These are phyloP conservation scores for Rhizoctonia solani DNA, from an alignment of 1,284 basidiomycete genomes.

Conservation along the genomic window DNA sequence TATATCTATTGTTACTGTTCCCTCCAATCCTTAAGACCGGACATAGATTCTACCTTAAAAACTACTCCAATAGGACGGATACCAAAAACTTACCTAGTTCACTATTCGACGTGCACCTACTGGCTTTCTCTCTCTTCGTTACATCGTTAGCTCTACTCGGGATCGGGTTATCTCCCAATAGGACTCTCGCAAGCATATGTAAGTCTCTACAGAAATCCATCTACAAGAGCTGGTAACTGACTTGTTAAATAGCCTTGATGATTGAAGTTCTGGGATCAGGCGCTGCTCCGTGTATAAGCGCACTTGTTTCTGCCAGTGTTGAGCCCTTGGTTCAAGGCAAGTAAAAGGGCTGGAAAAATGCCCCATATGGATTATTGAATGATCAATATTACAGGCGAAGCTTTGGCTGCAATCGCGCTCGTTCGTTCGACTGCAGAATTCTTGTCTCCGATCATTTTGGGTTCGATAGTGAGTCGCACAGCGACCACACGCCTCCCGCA, in stretches of 20 bases:
- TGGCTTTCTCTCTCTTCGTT: background rate
- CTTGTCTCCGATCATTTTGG: constrained; percentile 13
- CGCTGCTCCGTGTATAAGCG: constrained; percentile 15
- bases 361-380: background rate
- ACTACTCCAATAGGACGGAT: background rate
- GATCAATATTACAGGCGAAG: background rate
- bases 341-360: background rate
- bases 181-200: background rate
- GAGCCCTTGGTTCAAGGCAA: constrained; percentile 17
- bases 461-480: constrained; percentile 8
- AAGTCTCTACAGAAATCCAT: background rate
- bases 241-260: background rate
- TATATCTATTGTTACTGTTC: constrained; percentile 8
- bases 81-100: constrained; percentile 2
- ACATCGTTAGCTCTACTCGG: background rate
- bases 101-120: constrained; percentile 10
- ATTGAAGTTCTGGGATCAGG: background rate
- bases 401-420: constrained; percentile 10
- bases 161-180: constrained; percentile 5
- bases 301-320: constrained; percentile 25
- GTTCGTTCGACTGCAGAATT: constrained; percentile 25
- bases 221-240: background rate
- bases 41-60: background rate
- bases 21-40: constrained; percentile 8
- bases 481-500: constrained; percentile 13